These are phyloP conservation scores for Trametes polyzona DNA, from an alignment of 1,284 basidiomycete genomes.

Conservation along the genomic window DNA sequence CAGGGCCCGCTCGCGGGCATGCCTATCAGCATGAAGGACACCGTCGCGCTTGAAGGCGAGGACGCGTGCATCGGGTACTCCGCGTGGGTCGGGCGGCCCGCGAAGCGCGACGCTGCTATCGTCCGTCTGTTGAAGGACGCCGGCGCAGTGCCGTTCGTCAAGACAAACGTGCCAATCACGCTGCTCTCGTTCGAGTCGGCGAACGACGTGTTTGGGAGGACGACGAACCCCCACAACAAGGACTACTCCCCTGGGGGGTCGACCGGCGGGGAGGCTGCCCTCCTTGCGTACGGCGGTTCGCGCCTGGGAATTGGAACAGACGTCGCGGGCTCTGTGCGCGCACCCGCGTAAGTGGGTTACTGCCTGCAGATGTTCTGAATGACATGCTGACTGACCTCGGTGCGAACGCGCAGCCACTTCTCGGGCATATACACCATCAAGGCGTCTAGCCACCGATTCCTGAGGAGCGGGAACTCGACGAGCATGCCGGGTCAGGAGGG, in stretches of 20 bases:
- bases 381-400: not conserved
- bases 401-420: constrained; percentile 28
- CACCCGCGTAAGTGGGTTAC: constrained; percentile 65
- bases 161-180: constrained; percentile 76
- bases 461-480: constrained; percentile 50
- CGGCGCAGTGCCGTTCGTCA: constrained; percentile 78
- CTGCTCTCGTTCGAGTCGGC: constrained; percentile 76
- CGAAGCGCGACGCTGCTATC: constrained; percentile 56
- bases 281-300: constrained; percentile 70
- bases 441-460: constrained; percentile 49
- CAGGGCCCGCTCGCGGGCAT: constrained; percentile 66
- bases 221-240: constrained; percentile 66
- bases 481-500: constrained; percentile 61
- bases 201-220: constrained; percentile 73
- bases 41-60: constrained; percentile 64
- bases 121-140: constrained; percentile 65
- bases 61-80: constrained; percentile 82
- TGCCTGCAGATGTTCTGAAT: too few relatives aligned
- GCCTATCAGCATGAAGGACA: constrained; percentile 73
- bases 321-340: constrained; percentile 72
- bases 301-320: constrained; percentile 78
- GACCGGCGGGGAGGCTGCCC: constrained; percentile 72
- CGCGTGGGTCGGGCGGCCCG: constrained; percentile 56
- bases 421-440: constrained; percentile 39
- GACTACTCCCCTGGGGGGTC: constrained; percentile 69